Percentiles rank a stretch among this genome's conserved stretches.
Conservation (phyloP, 495 filamentous ascomycete genomes). For the Neurospora sp. region DNA sequence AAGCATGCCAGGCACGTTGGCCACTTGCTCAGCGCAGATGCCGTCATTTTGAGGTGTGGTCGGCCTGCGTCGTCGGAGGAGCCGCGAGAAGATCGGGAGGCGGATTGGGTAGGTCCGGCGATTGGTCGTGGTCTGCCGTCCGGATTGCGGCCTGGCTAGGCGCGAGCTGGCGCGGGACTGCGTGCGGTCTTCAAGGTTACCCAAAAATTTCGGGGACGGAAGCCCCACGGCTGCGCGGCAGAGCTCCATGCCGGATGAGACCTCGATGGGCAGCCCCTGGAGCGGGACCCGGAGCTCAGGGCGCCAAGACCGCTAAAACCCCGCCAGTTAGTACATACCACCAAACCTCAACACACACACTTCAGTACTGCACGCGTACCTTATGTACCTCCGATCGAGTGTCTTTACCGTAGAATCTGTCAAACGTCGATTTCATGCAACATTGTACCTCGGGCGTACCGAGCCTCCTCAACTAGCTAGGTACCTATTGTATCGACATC, state of each 20-base stretch:
- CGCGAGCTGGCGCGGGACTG: not conserved
- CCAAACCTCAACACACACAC: not conserved
- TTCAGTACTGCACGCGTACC: not conserved
- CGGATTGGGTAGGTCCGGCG: not conserved
- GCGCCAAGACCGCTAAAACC: not conserved
- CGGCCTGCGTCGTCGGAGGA: not conserved
- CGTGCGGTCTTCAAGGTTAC: not conserved
- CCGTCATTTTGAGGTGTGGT: slow-evolving; percentile 8
- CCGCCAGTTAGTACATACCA: not conserved
- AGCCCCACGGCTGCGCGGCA: not conserved
- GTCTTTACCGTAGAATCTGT: not conserved
- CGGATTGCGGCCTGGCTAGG: not conserved
- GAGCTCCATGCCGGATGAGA: not conserved
- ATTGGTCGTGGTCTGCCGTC: not conserved
- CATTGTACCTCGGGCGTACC: not conserved
- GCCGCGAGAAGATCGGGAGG: not conserved
- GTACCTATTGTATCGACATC: not conserved
- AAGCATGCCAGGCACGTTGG: slow-evolving; percentile 23
- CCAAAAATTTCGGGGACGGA: not conserved
- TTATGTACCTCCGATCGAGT: not conserved
- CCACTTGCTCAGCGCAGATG: slow-evolving; percentile 11
- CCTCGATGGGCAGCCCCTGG: not conserved
- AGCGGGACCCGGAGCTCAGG: not conserved
- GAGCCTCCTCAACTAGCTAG: too few relatives aligned
- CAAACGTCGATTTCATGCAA: not conserved